These are phyloP conservation scores for Nitzschia putrida DNA, from an alignment of 108 stramenopile genomes.

Conservation along the genomic window DNA sequence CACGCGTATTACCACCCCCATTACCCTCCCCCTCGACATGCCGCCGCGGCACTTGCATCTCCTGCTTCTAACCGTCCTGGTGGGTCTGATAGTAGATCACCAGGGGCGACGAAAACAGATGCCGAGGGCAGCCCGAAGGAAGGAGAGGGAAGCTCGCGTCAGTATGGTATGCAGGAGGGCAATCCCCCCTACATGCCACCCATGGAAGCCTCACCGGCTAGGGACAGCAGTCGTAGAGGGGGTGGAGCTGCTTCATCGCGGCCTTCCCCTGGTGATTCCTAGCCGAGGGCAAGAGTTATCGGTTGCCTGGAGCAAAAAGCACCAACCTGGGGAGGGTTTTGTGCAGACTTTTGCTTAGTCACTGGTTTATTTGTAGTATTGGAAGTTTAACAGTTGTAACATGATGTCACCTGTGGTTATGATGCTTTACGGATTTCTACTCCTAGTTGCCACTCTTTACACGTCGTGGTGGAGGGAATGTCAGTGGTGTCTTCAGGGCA, in stretches of 20 bases:
- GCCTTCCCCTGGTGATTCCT: background rate
- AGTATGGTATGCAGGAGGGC: slow-evolving; percentile 23
- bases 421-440: background rate
- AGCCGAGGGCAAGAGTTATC: background rate
- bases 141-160: slow-evolving; percentile 5
- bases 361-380: too few species aligned
- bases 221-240: background rate
- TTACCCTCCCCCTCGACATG: slow-evolving; percentile 39
- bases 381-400: too few species aligned
- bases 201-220: slow-evolving; percentile 18
- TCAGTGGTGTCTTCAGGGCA: slow-evolving; percentile 65
- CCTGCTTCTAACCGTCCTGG: slow-evolving; percentile 24
- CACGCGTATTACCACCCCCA: slow-evolving; percentile 53
- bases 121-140: slow-evolving; percentile 34
- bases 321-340: too few species aligned
- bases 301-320: too few species aligned
- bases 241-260: slow-evolving; percentile 2
- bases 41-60: slow-evolving; percentile 21
- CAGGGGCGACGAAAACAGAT: slow-evolving; percentile 25
- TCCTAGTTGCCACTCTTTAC: slow-evolving; percentile 1
- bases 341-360: too few species aligned
- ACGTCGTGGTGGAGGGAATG: slow-evolving; percentile 58
- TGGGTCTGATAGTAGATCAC: slow-evolving; percentile 16
- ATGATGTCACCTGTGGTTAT: too few species aligned
- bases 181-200: slow-evolving; percentile 22